Evolutionary conservation across 257 asterid species (phyloP).

Genomic region (Solanum verrucosum): DNA sequence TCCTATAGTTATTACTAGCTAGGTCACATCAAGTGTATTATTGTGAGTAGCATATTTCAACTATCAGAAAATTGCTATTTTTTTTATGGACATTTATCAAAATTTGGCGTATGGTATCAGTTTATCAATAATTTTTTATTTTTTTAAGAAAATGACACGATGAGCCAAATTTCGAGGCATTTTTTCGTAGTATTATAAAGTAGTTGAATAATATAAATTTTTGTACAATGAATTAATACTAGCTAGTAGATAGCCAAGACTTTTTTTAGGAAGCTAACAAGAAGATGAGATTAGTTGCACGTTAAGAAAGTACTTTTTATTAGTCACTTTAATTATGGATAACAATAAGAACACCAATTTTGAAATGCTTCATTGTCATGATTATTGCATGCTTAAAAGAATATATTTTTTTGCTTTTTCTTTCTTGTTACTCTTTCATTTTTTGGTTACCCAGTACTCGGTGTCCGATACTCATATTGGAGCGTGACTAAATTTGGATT

Average conservation of each 20-base stretch:
- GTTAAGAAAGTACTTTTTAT: not conserved
- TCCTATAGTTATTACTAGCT: not conserved
- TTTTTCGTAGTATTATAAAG: not conserved
- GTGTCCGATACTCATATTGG: too few species aligned
- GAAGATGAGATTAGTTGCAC: not conserved
- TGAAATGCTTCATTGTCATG: not conserved
- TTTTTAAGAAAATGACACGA: not conserved
- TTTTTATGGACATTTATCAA: rapidly evolving
- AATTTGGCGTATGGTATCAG: not conserved
- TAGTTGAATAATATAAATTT: not conserved
- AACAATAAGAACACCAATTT: not conserved
- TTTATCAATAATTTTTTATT: too few species aligned
- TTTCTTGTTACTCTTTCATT: not conserved
- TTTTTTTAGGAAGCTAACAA: not conserved
- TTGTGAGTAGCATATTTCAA: rapidly evolving
- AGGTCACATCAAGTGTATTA: rapidly evolving
- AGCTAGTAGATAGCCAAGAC: not conserved
- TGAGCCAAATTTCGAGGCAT: not conserved
- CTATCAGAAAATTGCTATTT: not conserved
- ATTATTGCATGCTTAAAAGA: not conserved
- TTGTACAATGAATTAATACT: not conserved
- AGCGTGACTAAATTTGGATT: rapidly evolving
- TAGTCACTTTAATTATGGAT: not conserved
- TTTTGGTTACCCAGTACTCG: not conserved
- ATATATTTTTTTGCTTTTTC: not conserved